Percentiles rank a stretch among this genome's conserved stretches.
Evolutionary conservation across 1,139 yeast species (phyloP).

Genomic region (Geotrichum histeridarum): DNA sequence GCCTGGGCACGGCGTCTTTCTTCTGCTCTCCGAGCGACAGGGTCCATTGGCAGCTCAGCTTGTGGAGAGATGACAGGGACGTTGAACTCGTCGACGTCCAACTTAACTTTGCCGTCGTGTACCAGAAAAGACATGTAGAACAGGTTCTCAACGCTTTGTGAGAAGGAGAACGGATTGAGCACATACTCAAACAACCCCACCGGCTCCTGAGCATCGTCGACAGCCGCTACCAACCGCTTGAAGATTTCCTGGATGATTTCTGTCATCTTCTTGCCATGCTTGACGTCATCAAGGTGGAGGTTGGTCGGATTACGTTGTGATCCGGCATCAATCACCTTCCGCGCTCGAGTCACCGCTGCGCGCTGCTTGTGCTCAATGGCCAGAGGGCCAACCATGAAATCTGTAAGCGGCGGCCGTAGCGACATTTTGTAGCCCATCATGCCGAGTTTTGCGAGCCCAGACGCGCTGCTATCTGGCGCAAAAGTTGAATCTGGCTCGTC

Average conservation of each 20-base stretch:
- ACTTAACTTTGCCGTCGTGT: constrained; percentile 59
- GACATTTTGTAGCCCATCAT: constrained; percentile 48
- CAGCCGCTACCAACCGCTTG: constrained; percentile 17
- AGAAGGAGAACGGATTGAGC: constrained; percentile 68
- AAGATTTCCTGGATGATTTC: constrained; percentile 36
- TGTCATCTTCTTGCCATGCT: constrained; percentile 27
- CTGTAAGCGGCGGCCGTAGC: constrained; percentile 46
- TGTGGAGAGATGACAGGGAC: constrained; percentile 43
- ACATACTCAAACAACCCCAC: constrained; percentile 62
- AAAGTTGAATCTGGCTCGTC: constrained; percentile 4
- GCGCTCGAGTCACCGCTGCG: constrained; percentile 15
- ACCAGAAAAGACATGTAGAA: constrained; percentile 77
- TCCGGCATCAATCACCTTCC: constrained; percentile 26
- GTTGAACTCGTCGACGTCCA: constrained; percentile 47
- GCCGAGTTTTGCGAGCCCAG: constrained; percentile 44
- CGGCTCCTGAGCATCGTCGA: constrained; percentile 34
- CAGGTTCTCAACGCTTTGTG: constrained; percentile 76
- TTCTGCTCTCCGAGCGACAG: constrained; percentile 30
- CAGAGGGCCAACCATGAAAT: constrained; percentile 69
- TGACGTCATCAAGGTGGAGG: constrained; percentile 44
- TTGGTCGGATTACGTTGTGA: constrained; percentile 48
- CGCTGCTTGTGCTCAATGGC: constrained; percentile 51
- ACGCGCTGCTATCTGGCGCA: neutral
- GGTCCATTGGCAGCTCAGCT: constrained; percentile 29
- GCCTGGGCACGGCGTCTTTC: constrained; percentile 31